Base-by-base conservation (phyloP, 106 monocot species). In the Triglochin maritima region DNA sequence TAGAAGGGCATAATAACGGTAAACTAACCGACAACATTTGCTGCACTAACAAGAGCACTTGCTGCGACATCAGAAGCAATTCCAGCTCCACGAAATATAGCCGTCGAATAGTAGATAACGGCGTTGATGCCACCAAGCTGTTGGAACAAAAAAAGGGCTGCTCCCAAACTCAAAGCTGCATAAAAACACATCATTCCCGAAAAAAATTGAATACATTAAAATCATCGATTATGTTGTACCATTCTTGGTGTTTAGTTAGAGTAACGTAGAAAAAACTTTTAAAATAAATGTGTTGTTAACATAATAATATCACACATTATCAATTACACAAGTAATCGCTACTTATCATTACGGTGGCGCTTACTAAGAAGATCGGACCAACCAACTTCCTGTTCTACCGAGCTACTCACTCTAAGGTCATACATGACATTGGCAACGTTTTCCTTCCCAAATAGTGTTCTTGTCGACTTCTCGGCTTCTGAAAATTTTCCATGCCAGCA, bases 111-210 rank as follows among this genome's bases (percentile, higher is more conserved):
- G 53, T 94, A 94, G 49, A 94, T 89, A 62, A 94, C 90, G 44
- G 94, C 94, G 77, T 94, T 94, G 77, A 94, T 94, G 59, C 94
- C 94, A 68, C 89, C 90, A 58, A 94, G 51, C 67, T 94, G 94
- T 60, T 94, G 90, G 74, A 94, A 94, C 29, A 94, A 74, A 79
- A 94, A 94, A 50, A 94, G 72, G 60, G 90, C 87, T 62, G 94
- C 94, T 42, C 94, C 94, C 48, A 90, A 77, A 42, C 87, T 87
- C 44, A 94, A 89, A 72, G 89, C 94, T 90, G 77, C 73, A 73
- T 59, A 65, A 8, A 44, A 9, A 74, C 17, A 43, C 6, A 29
- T 3, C 42, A 29, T 17, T 61, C n/a, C 5, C 5, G 17, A 57
- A 5, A 15, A 15, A n/a, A n/a, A n/a, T n/a, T n/a, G n/a, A n/a